Conservation (phyloP, 2,329 filamentous ascomycete genomes). For the Neonectria ditissima region DNA sequence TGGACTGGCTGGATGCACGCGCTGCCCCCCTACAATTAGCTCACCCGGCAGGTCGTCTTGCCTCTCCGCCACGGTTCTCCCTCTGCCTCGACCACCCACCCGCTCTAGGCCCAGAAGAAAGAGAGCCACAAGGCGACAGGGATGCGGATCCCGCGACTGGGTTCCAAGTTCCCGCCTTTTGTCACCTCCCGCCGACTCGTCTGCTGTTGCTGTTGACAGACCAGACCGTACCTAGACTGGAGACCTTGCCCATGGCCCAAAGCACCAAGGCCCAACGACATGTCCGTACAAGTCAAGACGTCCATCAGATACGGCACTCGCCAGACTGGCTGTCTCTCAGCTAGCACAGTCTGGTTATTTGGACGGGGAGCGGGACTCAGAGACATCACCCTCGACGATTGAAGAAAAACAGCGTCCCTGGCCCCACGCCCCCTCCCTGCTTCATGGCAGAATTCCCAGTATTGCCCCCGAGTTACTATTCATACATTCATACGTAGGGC, state of each 20-base stretch:
- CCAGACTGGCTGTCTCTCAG: constrained; percentile 3
- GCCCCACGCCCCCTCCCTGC: constrained; percentile 5
- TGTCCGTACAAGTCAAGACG: background rate
- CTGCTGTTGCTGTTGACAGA: constrained; percentile 27
- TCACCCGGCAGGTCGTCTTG: constrained; percentile 24
- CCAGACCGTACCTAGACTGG: background rate
- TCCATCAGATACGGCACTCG: background rate
- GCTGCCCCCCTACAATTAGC: constrained; percentile 31
- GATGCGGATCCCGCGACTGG: constrained; percentile 43
- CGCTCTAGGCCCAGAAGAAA: constrained; percentile 30
- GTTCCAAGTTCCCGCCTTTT: constrained; percentile 35
- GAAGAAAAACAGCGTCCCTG: background rate
- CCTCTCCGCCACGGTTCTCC: constrained; percentile 29
- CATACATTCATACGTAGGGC: background rate
- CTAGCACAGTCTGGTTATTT: constrained; percentile 18
- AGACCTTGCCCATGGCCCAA: constrained; percentile 7
- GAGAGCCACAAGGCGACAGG: constrained; percentile 41
- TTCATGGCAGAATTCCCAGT: constrained; percentile 13
- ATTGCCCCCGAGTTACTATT: constrained; percentile 8
- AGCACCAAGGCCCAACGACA: background rate
- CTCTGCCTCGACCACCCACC: constrained; percentile 34
- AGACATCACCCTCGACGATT: constrained; percentile 3
- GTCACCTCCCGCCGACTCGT: constrained; percentile 28
- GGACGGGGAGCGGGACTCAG: constrained; percentile 7
- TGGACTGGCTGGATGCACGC: constrained; percentile 25